Base-by-base conservation (phyloP, 805 yeast genomes). In the Myxozyma kluyveri region DNA sequence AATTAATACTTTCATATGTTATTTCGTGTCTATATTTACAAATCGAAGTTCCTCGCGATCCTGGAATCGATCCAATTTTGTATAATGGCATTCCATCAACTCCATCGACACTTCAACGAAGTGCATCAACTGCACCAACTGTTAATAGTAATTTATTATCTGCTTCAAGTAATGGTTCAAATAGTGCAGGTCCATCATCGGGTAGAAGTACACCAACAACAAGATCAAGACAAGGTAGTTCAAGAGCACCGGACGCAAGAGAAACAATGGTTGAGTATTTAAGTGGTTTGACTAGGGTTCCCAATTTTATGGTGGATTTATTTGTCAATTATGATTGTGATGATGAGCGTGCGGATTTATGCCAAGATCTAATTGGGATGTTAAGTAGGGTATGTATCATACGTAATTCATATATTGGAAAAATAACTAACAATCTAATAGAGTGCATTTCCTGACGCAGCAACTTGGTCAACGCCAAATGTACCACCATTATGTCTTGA, bases 401-500 rank as follows among this genome's bases (percentile, higher is more conserved):
- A 14, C 19, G 17, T 6, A 21, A 4, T 26, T 14, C n/a, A 14
- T 17, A 4, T 21, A 14, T 7, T 27, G 6, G 2, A 14, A 17
- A 10, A 2, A n/a, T 27, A 31, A 33, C 43, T 33, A 27, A 46
- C 17, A 6, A n/a, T 31, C n/a, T 3, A n/a, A 14, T 21, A 54
- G 46, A 72, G 89, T 29, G 83, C 97, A 0, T 77, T 88, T 40
- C 95, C 98, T 0, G 96, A 89, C 64, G 79, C 91, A 9, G 95
- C 97, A 0, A 62, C 76, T 7, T 73, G 77, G 61, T 83, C 95
- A 0, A 86, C 96, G 0, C 87, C 86, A 36, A 84, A 80, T 62
- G 95, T 91, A 1, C 98, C 99, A 0, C 96, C 98, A 0, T 78
- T 89, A 5, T 91, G 98, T 63, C 72, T 93, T 46, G 98, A 93